Evolutionary conservation across 106 monocot species (phyloP).

Genomic region (Xerophyta viscosa): DNA sequence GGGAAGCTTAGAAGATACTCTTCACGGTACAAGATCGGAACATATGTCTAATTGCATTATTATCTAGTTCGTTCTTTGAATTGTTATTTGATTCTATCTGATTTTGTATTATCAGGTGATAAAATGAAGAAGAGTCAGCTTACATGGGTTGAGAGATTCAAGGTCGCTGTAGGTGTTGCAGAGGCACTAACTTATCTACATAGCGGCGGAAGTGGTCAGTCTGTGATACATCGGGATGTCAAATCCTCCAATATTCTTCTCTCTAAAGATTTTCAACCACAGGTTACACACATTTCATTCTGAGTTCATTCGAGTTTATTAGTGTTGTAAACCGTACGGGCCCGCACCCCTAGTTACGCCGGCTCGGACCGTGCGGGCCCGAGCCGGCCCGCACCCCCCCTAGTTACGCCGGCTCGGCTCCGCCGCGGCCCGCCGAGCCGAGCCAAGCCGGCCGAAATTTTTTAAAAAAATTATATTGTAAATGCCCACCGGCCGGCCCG

Average conservation of each 20-base stretch:
- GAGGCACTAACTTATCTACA: slow-evolving; percentile 46
- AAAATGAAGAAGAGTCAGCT: background rate
- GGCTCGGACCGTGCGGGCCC: no score
- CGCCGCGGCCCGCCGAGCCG: no score
- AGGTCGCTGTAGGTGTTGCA: slow-evolving; percentile 35
- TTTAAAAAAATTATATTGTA: no score
- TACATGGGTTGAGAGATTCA: slow-evolving; percentile 30
- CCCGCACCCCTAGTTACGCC: no score
- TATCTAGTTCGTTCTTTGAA: no score
- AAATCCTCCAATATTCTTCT: slow-evolving; percentile 55
- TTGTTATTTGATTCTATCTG: background rate
- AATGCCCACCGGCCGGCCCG: no score
- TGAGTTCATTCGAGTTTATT: no score
- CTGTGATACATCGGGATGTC: slow-evolving; percentile 32
- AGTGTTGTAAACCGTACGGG: no score
- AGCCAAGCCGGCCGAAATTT: no score
- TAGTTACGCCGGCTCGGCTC: no score
- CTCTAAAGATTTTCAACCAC: slow-evolving; percentile 32
- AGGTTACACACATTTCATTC: slow-evolving; percentile 12
- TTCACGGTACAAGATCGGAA: slow-evolving; percentile 27
- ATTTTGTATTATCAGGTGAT: background rate
- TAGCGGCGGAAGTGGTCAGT: slow-evolving; percentile 2
- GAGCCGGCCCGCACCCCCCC: no score
- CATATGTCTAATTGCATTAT: no score
- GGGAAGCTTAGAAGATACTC: slow-evolving; percentile 54